A percentile compares a stretch with the other conserved stretches of the same genome.
phyloP scores from a whole-genome alignment of 306 rosid genomes.

The Cucurbita argyrosperma region DNA sequence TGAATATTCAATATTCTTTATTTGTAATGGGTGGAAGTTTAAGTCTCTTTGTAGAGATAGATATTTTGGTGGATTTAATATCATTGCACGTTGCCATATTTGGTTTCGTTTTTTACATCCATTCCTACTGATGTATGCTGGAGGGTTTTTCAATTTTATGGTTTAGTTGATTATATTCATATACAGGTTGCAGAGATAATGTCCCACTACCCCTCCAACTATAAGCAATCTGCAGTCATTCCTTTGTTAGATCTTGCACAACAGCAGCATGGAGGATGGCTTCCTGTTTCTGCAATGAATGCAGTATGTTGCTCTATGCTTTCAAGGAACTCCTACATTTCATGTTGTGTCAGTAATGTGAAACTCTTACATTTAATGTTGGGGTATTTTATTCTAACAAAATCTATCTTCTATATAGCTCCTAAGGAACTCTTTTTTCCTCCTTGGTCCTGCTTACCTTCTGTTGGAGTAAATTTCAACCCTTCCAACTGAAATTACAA shows the following conservation, averaged over 20 bases:
- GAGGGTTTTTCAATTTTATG: not conserved
- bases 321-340: not conserved
- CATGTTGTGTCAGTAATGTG: not conserved
- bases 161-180: slow-evolving; percentile 8
- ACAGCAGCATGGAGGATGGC: slow-evolving; percentile 99
- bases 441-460: too few species aligned
- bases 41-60: not conserved
- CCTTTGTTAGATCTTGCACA: slow-evolving; percentile 97
- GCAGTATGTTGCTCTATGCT: slow-evolving; percentile 48
- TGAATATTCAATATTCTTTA: not conserved
- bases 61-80: not conserved
- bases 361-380: not conserved
- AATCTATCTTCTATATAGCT: too few species aligned
- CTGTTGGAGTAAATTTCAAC: too few species aligned
- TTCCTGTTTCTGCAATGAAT: slow-evolving; percentile 95
- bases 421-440: too few species aligned
- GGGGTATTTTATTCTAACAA: too few species aligned
- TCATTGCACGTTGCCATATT: not conserved
- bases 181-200: slow-evolving; percentile 66
- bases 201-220: slow-evolving; percentile 95
- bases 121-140: not conserved
- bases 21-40: too few species aligned
- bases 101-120: not conserved
- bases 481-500: too few species aligned
- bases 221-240: slow-evolving; percentile 95